Conservation (phyloP, 1,139 yeast species). For the Yamadazyma sp. region DNA sequence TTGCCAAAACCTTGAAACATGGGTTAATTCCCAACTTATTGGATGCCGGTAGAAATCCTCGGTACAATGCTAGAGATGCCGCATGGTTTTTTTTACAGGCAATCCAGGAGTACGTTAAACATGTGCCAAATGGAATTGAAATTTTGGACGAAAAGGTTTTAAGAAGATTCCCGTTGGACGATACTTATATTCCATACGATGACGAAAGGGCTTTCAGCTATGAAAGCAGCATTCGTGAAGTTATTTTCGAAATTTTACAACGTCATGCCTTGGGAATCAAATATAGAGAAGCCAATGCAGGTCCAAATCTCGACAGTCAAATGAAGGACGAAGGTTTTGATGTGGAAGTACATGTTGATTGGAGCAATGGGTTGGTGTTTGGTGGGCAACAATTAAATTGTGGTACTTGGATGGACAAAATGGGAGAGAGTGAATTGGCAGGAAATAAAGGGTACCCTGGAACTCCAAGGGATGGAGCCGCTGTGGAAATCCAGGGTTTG, state of each 20-base stretch:
- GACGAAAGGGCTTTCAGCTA: conserved; percentile 76
- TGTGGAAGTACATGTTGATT: conserved; percentile 76
- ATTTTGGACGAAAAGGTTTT: conserved; percentile 71
- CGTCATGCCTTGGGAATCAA: conserved; percentile 88
- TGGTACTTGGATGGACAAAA: conserved; percentile 99
- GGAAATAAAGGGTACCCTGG: conserved; percentile 90
- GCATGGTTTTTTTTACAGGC: conserved; percentile 93
- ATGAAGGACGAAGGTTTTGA: conserved; percentile 94
- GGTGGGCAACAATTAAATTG: conserved; percentile 94
- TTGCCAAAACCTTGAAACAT: conserved; percentile 90
- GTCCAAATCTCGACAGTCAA: conserved; percentile 81
- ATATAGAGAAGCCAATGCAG: conserved; percentile 95
- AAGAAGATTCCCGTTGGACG: conserved; percentile 90
- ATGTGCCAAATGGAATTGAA: conserved; percentile 67
- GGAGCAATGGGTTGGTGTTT: conserved; percentile 82
- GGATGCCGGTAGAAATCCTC: conserved; percentile 90
- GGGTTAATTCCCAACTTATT: conserved; percentile 91
- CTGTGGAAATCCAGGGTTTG: conserved; percentile 86
- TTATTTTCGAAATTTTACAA: conserved; percentile 74
- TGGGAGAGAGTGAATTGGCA: conserved; percentile 91
- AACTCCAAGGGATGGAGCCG: conserved; percentile 97
- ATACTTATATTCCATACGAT: conserved; percentile 66
- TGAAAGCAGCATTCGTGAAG: conserved; percentile 67
- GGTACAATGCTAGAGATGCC: conserved; percentile 96
- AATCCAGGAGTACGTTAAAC: conserved; percentile 72